Evolutionary conservation across 1,284 basidiomycete genomes (phyloP).

Genomic region (Irpex sp.): DNA sequence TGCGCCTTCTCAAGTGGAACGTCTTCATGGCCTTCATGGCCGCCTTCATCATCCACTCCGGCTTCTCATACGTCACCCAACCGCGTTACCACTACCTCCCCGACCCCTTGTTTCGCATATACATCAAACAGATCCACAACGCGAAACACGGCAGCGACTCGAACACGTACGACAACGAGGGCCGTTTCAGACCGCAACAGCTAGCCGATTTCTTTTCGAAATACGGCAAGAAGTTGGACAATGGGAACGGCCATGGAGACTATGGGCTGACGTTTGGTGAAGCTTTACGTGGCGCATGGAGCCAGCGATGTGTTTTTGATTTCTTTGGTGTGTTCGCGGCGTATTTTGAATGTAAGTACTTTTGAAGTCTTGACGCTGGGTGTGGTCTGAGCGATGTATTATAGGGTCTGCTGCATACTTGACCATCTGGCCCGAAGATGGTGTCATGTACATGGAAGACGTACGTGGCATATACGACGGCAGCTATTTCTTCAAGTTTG

Average conservation of each 20-base stretch:
- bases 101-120: constrained; percentile 43
- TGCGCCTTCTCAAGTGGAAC: constrained; percentile 40
- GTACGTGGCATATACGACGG: constrained; percentile 44
- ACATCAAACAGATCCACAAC: constrained; percentile 36
- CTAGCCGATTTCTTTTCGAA: constrained; percentile 40
- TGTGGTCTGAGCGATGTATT: not conserved
- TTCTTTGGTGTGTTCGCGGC: constrained; percentile 31
- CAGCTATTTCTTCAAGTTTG: constrained; percentile 25
- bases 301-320: constrained; percentile 33
- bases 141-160: constrained; percentile 46
- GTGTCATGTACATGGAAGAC: constrained; percentile 45
- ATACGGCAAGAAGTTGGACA: constrained; percentile 22
- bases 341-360: constrained; percentile 30
- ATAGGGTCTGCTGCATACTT: constrained; percentile 44
- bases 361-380: not conserved
- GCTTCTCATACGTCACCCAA: constrained; percentile 34
- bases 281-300: constrained; percentile 21
- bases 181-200: constrained; percentile 35
- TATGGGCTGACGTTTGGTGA: constrained; percentile 22
- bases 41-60: constrained; percentile 34
- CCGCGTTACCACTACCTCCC: constrained; percentile 20
- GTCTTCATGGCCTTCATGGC: constrained; percentile 35
- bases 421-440: constrained; percentile 44
- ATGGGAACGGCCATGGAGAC: constrained; percentile 13
- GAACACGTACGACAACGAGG: constrained; percentile 40